Evolutionary conservation across 1,284 basidiomycete species (phyloP), one percentile per base, ranked within the genome.

Genomic region (Ustilago xerochloae): DNA sequence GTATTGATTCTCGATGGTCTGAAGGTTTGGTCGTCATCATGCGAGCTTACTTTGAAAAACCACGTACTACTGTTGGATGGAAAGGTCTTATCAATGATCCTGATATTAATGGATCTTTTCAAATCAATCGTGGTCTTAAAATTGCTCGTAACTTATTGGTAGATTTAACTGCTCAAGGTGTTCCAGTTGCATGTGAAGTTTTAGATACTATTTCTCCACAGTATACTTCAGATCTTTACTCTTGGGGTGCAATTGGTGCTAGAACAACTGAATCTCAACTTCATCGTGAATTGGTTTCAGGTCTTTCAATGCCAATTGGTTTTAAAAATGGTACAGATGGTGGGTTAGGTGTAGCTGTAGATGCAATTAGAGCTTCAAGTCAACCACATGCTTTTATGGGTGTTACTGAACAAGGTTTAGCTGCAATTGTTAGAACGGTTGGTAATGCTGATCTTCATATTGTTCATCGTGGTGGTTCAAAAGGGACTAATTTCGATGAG

Each of bases 241-340:
- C 93, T 53, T 99, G 96, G 96, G 96, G 96, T 51, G 96, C 96
- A 6, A 98, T 98, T 73, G 96, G 96, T 43, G 96, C 97, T 2
- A 89, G 96, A 58, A 99, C 96, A 15, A 99, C 96, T 58, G 83
- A 84, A 70, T 80, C 78, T 30, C 83, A 84, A 67, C 69, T 84
- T 92, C 85, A 85, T 66, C 75, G 85, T 48, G 85, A 85, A 67
- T 77, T 85, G 6, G 82, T 81, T 32, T 83, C 80, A 5, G 83
- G 82, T 48, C 72, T 83, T 8, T 81, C 82, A 38, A 78, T 84
- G 72, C 83, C 83, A 16, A 67, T 85, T 68, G 93, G 96, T n/a
- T 99, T 99, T 91, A 99, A 99, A 87, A 99, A 99, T 85, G 95
- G 95, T 56, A 98, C 96, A 6, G 95, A 98, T 85, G 96, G 96